phyloP scores from a whole-genome alignment of 1,139 yeast species.

The Eremothecium cymbalariae region DNA sequence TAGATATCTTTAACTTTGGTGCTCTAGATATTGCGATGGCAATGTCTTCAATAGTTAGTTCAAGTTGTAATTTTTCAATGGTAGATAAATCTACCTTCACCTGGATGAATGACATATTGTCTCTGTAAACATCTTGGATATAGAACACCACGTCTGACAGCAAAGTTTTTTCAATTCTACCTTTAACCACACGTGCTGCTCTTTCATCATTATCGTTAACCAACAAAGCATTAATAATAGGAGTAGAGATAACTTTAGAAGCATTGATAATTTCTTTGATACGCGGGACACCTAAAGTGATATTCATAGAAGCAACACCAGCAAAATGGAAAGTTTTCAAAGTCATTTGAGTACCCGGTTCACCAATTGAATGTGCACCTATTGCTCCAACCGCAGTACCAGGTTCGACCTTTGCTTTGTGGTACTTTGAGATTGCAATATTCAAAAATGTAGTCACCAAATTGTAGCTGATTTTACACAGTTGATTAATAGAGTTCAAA shows the following conservation, averaged over 20 bases:
- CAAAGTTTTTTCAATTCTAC: constrained; percentile 89
- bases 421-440: constrained; percentile 74
- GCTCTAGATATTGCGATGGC: constrained; percentile 76
- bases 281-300: constrained; percentile 98
- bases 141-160: constrained; percentile 79
- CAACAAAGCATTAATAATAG: constrained; percentile 88
- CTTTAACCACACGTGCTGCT: constrained; percentile 97
- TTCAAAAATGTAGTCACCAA: constrained; percentile 63
- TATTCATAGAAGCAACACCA: constrained; percentile 99
- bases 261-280: constrained; percentile 98
- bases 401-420: constrained; percentile 91
- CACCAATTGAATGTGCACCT: constrained; percentile 98
- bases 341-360: constrained; percentile 99
- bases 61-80: constrained; percentile 83
- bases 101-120: constrained; percentile 68
- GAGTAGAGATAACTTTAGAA: constrained; percentile 89
- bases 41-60: constrained; percentile 75
- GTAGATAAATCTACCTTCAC: constrained; percentile 77
- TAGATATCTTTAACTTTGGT: constrained; percentile 77
- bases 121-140: constrained; percentile 89
- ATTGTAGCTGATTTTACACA: constrained; percentile 57
- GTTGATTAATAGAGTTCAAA: constrained; percentile 56
- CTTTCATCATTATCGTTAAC: constrained; percentile 93
- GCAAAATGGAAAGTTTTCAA: constrained; percentile 98
- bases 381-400: constrained; percentile 99